Base-by-base conservation (phyloP, 352 stramenopile species). In the Pythium graminicola region DNA sequence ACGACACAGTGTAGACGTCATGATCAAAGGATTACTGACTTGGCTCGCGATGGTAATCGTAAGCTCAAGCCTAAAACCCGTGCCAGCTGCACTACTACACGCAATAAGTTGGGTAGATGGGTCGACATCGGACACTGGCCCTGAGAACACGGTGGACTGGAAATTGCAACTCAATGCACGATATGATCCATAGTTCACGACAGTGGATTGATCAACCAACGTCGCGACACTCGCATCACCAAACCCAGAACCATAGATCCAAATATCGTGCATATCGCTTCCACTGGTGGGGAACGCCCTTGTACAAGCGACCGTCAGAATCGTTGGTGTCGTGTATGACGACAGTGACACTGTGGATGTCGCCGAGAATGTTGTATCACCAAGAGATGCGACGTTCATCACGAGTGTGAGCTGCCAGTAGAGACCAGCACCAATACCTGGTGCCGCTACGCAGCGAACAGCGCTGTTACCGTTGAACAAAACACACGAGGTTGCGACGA, bases 401-500 rank as follows among this genome's bases (percentile, higher is more conserved):
- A 82, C 46, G 9, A 86, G 54, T 23, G 63, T 70, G 17, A 86
- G 41, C 38, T 66, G 68, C 68, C 72, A 83, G 45, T 76, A 83
- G 6, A 86, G 40, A 54, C 61, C 65, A 0, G 35, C 43, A 0
- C 72, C 75, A 40, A 76, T 46, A 20, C 72, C 72, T 36, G 72
- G 53, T 17, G 54, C 60, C 19, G 75, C 65, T 1, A 51, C 56
- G 32, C 75, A 86, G n/a, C 70, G 54, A 17, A 83, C 60, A 5
- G 36, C 70, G 7, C 45, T 67, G 31, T 86, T 86, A 14, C 75
- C 75, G 13, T 60, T 64, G 39, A 74, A 60, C 16, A 86, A 40
- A 1, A 27, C 60, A 29, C 72, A 86, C 14, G 73, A 63, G 17
- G 50, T 70, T 19, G 72, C 72, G 3, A 54, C 33, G 29, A 73